Base-by-base conservation (phyloP, 306 rosid species). In the Pachyrhizus erosus region DNA sequence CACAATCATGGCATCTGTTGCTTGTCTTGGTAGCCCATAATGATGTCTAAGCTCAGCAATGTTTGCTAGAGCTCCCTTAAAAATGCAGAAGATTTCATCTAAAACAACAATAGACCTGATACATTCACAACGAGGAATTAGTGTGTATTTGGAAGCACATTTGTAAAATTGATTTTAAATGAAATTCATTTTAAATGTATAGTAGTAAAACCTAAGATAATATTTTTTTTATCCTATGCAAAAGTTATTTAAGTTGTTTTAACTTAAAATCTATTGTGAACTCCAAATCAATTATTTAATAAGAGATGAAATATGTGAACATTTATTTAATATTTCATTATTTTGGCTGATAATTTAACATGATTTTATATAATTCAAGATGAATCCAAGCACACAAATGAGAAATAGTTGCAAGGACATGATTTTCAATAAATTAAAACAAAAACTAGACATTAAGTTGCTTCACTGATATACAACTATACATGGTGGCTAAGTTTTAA, bases 1-100 rank as follows among this genome's bases (percentile, higher is more conserved):
- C 39, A 88, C 87, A 68, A 91, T 75, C 91, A 87, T 87, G 81
- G 90, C 90, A 84, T 91, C 91, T n/a, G 92, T 86, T 76, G 89
- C 88, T 71, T 87, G 89, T 67, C 91, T 86, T 46, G 80, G 85
- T 23, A 91, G 87, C 62, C 93, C 91, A 87, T 89, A 89, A 37
- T 87, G 82, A 73, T 91, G 81, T 78, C 90, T 85, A 55, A 88
- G 89, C 9, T 84, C 92, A 13, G 54, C 49, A 45, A 73, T 65
- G 82, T 90, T 90, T 52, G 51, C 89, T 57, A 88, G 73, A 77
- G 43, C 68, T 80, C 92, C 91, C 43, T 84, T 76, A 66, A 88
- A 87, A 27, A 90, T 84, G 87, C 93, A 90, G 80, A 88, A 88
- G 11, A 87, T 87, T 40, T 88, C 88, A 23, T 91, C 88, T 82